Evolutionary conservation across 129 eudicot species (phyloP), one percentile per base, ranked within the genome.

Genomic region (Gnaphalium uliginosum): DNA sequence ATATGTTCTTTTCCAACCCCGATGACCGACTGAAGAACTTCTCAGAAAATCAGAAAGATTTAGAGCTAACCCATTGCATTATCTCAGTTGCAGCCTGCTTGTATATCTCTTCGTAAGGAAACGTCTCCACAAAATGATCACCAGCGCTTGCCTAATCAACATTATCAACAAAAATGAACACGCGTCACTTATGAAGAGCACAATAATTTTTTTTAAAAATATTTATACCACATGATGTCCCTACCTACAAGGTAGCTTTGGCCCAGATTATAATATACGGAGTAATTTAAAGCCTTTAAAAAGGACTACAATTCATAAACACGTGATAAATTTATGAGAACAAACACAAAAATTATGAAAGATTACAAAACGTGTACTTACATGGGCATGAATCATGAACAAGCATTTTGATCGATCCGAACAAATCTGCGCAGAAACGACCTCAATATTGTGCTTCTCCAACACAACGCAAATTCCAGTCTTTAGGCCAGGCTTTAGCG

Each of bases 361-460:
- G 15, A 26, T 21, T 68, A 54, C 15, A 56, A 26, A 27, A 11
- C 23, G 21, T 21, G n/a, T 54, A 83, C 93, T 87, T 85, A 90
- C 97, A 54, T 75, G 90, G 68, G 86, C 84, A 71, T 91, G 97
- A 79, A 95, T 82, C 93, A 95, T 87, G 85, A 75, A 89, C 84
- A 87, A 68, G 84, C 61, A 73, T 37, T 68, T 79, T 6, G 30
- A 9, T 7, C 61, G 81, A 69, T 89, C 92, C 0, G 92, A 76
- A 6, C 82, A 89, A 24, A 87, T 82, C 4, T 91, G 86, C 71
- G 90, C 90, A 14, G 96, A 89, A 21, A 89, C 69, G 24, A 94
- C 71, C 77, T 88, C 92, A 18, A 94, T 22, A 11, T 78, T 87
- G 68, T 94, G 74, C 83, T 87, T 95, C 73, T 91, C 97, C 82